Percentiles rank a stretch among this genome's conserved stretches.
Conservation (phyloP, 768 basidiomycete genomes). For the Mycena olivaceomarginata region DNA sequence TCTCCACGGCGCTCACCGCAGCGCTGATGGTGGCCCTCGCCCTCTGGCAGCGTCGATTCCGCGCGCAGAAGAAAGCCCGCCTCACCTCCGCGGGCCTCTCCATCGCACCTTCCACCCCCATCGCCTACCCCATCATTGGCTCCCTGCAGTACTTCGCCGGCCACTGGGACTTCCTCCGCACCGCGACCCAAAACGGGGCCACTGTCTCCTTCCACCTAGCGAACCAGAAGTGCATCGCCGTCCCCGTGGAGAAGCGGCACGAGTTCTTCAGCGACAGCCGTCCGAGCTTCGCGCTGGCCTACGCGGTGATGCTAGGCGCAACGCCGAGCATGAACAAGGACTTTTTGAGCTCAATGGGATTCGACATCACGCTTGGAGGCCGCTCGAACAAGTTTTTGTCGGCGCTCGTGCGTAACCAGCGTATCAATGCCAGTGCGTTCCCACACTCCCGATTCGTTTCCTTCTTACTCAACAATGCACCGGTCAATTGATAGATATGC, state of each 20-base stretch:
- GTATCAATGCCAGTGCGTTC: neutral
- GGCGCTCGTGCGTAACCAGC: neutral
- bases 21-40: neutral
- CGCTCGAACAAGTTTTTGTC: neutral
- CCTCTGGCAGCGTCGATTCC: neutral
- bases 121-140: conserved; percentile 26
- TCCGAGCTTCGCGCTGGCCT: neutral
- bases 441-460: too few species aligned
- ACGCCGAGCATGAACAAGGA: conserved; percentile 1
- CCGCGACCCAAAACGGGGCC: conserved; percentile 6
- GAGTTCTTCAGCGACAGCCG: conserved; percentile 2
- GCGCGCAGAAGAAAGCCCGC: too few species aligned
- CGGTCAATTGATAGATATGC: neutral
- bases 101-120: conserved; percentile 11
- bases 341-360: neutral
- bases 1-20: neutral
- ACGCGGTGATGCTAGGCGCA: neutral
- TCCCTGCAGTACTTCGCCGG: conserved; percentile 28
- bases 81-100: too few species aligned
- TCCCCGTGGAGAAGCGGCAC: neutral
- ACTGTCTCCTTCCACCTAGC: neutral
- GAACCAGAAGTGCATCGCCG: neutral
- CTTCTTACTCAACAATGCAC: too few species aligned
- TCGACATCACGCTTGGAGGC: neutral
- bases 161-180: conserved; percentile 31